Conservation (phyloP, 352 stramenopile genomes). For the Elongisporangium senticosum region DNA sequence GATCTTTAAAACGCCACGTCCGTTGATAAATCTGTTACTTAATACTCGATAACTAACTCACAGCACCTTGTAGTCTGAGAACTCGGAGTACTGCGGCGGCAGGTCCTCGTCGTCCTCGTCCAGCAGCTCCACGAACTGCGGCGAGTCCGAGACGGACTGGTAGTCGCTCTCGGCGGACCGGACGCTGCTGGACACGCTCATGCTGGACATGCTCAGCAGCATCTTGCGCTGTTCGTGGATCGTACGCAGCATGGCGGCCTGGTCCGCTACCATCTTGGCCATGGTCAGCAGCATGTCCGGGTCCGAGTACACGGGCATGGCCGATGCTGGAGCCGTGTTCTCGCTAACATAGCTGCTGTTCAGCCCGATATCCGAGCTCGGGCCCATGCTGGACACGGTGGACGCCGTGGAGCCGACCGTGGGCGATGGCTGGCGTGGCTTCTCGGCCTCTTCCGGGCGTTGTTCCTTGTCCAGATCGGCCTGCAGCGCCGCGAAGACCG, state of each 20-base stretch:
- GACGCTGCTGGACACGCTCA: not conserved
- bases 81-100: not conserved
- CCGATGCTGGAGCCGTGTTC: not conserved
- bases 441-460: not conserved
- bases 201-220: not conserved
- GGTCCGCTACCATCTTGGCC: not conserved
- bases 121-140: not conserved
- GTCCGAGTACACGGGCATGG: not conserved
- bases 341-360: not conserved
- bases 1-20: not conserved
- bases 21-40: not conserved
- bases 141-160: not conserved
- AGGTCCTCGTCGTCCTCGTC: not conserved
- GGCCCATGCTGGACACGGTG: not conserved
- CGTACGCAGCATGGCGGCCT: not conserved
- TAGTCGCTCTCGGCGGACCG: not conserved
- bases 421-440: not conserved
- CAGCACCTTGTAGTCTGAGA: not conserved
- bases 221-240: not conserved
- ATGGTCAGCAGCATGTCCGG: not conserved
- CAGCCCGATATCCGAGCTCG: not conserved
- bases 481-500: not conserved
- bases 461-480: not conserved
- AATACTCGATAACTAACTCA: not conserved
- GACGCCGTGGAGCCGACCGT: not conserved